Conservation (phyloP, 306 rosid species). For the Prunus armeniaca region DNA sequence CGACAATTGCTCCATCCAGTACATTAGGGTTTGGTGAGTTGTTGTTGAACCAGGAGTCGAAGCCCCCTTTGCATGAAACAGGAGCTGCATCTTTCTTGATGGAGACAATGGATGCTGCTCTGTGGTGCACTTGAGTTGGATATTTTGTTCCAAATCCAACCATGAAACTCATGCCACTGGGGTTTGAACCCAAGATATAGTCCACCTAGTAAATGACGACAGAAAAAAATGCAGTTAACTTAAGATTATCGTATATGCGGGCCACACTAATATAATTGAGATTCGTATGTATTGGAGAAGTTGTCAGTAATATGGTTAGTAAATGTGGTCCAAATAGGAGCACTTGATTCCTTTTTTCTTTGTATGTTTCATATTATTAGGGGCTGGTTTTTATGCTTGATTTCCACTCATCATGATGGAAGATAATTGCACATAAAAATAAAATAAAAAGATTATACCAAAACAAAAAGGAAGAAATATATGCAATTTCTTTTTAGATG, state of each 20-base stretch:
- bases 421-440: no score
- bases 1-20: constrained; percentile 47
- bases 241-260: not conserved
- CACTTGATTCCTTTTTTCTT: no score
- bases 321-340: no score
- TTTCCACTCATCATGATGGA: no score
- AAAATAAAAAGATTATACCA: no score
- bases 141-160: constrained; percentile 53
- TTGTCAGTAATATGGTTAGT: no score
- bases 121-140: constrained; percentile 53
- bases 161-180: constrained; percentile 56
- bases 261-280: not conserved
- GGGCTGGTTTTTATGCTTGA: no score
- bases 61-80: constrained; percentile 50
- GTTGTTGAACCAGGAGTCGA: constrained; percentile 30
- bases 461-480: no score
- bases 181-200: constrained; percentile 61
- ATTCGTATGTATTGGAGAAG: not conserved
- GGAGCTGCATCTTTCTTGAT: constrained; percentile 22
- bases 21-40: constrained; percentile 52
- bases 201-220: constrained; percentile 34
- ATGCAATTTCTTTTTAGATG: no score
- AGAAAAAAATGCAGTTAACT: not conserved
- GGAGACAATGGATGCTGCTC: constrained; percentile 66
- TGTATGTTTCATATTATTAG: no score